Conservation (phyloP, 208 protist species). For the Trypanosoma lewisi region DNA sequence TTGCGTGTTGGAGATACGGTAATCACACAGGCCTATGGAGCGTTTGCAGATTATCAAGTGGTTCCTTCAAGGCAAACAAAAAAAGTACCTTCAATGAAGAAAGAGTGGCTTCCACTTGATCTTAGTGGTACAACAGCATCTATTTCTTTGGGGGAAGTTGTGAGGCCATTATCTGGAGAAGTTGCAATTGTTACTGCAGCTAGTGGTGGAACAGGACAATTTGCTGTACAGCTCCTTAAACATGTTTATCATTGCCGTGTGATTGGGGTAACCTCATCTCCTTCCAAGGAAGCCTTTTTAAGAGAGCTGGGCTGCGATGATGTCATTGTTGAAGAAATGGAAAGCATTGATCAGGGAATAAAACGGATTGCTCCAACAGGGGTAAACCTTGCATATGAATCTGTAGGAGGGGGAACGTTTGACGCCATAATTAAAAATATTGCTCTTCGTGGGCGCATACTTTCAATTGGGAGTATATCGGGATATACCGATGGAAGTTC, state of each 20-base stretch:
- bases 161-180: conserved; percentile 68
- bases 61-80: conserved; percentile 22
- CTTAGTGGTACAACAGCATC: conserved; percentile 87
- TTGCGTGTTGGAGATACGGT: conserved; percentile 54
- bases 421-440: conserved; percentile 63
- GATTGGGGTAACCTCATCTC: conserved; percentile 83
- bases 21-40: conserved; percentile 73
- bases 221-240: conserved; percentile 89
- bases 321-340: conserved; percentile 81
- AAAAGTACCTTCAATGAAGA: conserved; percentile 40
- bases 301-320: conserved; percentile 69
- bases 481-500: conserved; percentile 44
- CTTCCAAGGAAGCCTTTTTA: conserved; percentile 77
- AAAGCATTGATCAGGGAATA: conserved; percentile 38
- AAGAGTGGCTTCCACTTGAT: conserved; percentile 69
- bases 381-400: conserved; percentile 89
- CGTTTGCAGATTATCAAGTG: conserved; percentile 71
- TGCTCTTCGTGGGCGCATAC: conserved; percentile 61
- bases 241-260: conserved; percentile 76
- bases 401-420: conserved; percentile 83
- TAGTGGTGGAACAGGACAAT: conserved; percentile 87
- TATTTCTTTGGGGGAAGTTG: conserved; percentile 72
- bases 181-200: conserved; percentile 87
- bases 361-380: conserved; percentile 53
- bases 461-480: conserved; percentile 84